Evolutionary conservation across 805 yeast species (phyloP).

Genomic region (Candida fluviatilis): DNA sequence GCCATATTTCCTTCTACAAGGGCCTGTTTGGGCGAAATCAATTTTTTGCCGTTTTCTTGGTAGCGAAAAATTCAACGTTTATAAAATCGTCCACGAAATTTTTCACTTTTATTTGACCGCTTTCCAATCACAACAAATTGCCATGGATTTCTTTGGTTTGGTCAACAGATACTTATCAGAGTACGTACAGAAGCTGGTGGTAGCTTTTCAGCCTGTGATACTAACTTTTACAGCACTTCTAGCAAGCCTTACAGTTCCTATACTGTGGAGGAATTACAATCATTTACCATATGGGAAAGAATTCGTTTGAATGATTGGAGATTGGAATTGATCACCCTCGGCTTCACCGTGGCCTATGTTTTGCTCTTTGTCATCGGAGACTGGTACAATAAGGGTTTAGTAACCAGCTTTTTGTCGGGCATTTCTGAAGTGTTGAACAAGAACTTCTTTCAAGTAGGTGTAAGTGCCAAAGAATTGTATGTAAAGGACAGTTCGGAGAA

Average conservation of each 20-base stretch:
- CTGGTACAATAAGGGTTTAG: slow-evolving; percentile 51
- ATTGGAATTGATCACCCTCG: slow-evolving; percentile 58
- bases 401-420: slow-evolving; percentile 48
- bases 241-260: slow-evolving; percentile 19
- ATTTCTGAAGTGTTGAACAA: slow-evolving; percentile 50
- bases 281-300: slow-evolving; percentile 58
- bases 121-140: not conserved
- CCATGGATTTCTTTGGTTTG: not conserved
- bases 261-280: slow-evolving; percentile 51
- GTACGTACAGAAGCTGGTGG: not conserved
- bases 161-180: not conserved
- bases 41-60: not conserved
- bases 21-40: too few species aligned
- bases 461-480: slow-evolving; percentile 38
- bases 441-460: slow-evolving; percentile 80
- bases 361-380: slow-evolving; percentile 57
- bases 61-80: not conserved
- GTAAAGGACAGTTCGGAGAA: slow-evolving; percentile 61
- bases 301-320: slow-evolving; percentile 67
- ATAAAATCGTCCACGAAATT: not conserved
- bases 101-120: not conserved
- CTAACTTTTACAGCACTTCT: slow-evolving; percentile 4
- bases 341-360: slow-evolving; percentile 46
- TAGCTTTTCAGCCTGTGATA: not conserved
- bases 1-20: too few species aligned